These are phyloP conservation scores for Beauveria pseudobassiana DNA, from an alignment of 2,329 filamentous ascomycete species.

Conservation along the genomic window DNA sequence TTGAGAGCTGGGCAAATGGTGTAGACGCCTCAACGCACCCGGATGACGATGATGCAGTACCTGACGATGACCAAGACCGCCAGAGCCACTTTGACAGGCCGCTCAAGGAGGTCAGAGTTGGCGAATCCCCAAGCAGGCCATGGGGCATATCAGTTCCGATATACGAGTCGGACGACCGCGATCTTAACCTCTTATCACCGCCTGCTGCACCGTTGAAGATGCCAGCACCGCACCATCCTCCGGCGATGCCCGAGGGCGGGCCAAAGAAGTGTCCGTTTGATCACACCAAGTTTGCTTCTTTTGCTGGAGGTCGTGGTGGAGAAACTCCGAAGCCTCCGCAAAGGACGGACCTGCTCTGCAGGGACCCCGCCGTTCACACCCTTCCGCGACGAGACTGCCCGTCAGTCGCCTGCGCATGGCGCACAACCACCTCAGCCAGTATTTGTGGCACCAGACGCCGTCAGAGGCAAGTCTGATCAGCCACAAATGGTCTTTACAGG, in stretches of 20 bases:
- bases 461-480: slow-evolving; percentile 23
- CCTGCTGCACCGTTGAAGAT: slow-evolving; percentile 51
- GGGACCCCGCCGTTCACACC: slow-evolving; percentile 19
- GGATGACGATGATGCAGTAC: slow-evolving; percentile 26
- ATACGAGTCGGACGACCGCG: slow-evolving; percentile 33
- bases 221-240: slow-evolving; percentile 28
- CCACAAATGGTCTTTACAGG: slow-evolving; percentile 84
- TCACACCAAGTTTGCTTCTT: slow-evolving; percentile 36
- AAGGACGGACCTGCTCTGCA: slow-evolving; percentile 11
- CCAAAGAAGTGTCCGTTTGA: slow-evolving; percentile 53
- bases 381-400: slow-evolving; percentile 12
- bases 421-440: slow-evolving; percentile 33
- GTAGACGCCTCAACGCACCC: slow-evolving; percentile 50
- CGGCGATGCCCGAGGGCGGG: slow-evolving; percentile 14
- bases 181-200: slow-evolving; percentile 42
- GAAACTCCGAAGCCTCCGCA: slow-evolving; percentile 13
- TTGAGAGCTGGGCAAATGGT: slow-evolving; percentile 79
- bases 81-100: slow-evolving; percentile 74
- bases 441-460: slow-evolving; percentile 41
- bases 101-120: slow-evolving; percentile 82
- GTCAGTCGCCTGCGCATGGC: slow-evolving; percentile 13
- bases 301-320: slow-evolving; percentile 20
- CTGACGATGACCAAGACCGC: slow-evolving; percentile 42
- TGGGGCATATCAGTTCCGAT: slow-evolving; percentile 84
- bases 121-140: slow-evolving; percentile 85